phyloP scores from a whole-genome alignment of 106 monocot species.

The Acanthochlamys bracteata region DNA sequence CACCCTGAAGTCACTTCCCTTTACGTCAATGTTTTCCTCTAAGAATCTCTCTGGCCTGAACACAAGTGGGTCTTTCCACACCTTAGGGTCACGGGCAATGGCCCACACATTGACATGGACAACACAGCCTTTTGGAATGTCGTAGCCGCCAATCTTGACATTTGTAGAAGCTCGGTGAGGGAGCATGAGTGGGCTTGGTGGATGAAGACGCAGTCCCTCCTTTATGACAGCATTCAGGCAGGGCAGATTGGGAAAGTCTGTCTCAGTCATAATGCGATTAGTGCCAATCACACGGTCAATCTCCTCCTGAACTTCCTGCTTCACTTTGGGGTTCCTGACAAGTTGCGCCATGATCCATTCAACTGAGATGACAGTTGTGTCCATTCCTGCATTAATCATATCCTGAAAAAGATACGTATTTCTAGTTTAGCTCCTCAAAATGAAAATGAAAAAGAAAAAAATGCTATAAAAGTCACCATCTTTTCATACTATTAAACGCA shows the following conservation, averaged over 20 bases:
- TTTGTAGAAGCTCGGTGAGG: slow-evolving; percentile 60
- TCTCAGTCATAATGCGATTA: slow-evolving; percentile 56
- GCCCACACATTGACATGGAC: slow-evolving; percentile 95
- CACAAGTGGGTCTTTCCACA: slow-evolving; percentile 63
- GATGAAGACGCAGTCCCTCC: slow-evolving; percentile 90
- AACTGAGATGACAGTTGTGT: slow-evolving; percentile 77
- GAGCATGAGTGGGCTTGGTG: slow-evolving; percentile 91
- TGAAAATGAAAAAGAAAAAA: background rate
- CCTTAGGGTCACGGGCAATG: slow-evolving; percentile 57
- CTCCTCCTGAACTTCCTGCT: slow-evolving; percentile 65
- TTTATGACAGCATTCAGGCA: slow-evolving; percentile 76
- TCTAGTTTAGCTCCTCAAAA: background rate
- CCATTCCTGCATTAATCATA: slow-evolving; percentile 96
- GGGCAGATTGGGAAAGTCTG: slow-evolving; percentile 68
- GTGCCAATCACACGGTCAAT: slow-evolving; percentile 65
- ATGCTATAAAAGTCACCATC: background rate
- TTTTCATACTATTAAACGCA: background rate
- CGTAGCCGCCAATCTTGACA: slow-evolving; percentile 69
- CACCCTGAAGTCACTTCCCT: slow-evolving; percentile 76
- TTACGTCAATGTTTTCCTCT: slow-evolving; percentile 80
- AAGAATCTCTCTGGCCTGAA: slow-evolving; percentile 74
- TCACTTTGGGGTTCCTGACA: slow-evolving; percentile 62
- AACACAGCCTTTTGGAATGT: slow-evolving; percentile 71
- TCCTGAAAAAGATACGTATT: slow-evolving; percentile 30
- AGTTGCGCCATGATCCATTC: slow-evolving; percentile 98